Conservation (phyloP, 176 grass and related monocot genomes). For the Triticum dicoccoides region DNA sequence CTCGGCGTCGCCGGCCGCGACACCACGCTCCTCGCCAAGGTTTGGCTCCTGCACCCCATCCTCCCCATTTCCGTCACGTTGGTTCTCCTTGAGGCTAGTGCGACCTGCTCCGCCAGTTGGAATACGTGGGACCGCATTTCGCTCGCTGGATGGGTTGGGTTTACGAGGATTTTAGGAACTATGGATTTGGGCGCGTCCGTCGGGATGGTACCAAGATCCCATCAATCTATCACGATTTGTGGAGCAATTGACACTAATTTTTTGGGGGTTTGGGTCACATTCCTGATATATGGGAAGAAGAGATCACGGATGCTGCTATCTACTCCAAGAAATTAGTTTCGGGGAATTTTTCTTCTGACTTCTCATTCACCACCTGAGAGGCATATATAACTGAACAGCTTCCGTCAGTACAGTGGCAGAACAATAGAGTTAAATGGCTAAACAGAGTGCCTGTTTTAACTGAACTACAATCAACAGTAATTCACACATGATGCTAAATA, state of each 20-base stretch:
- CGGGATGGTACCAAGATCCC: neutral
- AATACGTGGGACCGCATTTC: neutral
- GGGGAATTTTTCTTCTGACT: neutral
- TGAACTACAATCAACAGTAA: neutral
- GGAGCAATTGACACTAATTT: neutral
- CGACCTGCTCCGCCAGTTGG: neutral
- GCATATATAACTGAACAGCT: neutral
- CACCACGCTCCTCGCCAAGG: conserved; percentile 3
- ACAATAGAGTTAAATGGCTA: neutral
- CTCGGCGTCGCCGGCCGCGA: neutral
- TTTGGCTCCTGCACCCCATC: neutral
- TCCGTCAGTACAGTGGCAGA: neutral
- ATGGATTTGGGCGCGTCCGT: no score
- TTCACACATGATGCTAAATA: neutral
- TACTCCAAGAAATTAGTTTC: neutral
- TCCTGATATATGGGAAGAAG: neutral
- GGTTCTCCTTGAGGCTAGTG: neutral
- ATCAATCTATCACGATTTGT: neutral
- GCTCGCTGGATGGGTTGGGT: neutral
- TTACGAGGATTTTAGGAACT: neutral
- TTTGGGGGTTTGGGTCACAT: neutral
- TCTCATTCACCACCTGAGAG: neutral
- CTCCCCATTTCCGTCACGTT: no score
- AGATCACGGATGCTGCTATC: neutral
- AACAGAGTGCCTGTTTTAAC: no score